Conservation (phyloP, 2,329 filamentous ascomycete genomes). For the Neonectria coccinea region DNA sequence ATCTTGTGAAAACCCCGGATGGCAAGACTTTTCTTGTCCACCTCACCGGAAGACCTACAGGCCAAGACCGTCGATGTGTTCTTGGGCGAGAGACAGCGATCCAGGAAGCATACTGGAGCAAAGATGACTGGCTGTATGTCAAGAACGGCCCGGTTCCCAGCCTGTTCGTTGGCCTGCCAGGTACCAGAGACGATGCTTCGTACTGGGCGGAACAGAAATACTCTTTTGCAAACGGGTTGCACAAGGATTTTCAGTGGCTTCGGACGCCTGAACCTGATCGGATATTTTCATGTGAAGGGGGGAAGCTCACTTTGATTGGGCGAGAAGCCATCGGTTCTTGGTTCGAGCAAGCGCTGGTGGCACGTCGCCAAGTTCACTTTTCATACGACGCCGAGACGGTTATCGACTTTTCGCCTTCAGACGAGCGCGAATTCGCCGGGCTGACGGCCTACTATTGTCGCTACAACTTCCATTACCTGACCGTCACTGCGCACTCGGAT, state of each 20-base stretch:
- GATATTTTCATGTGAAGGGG: slow-evolving; percentile 58
- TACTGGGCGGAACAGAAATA: slow-evolving; percentile 66
- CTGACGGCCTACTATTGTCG: slow-evolving; percentile 72
- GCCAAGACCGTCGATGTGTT: slow-evolving; percentile 64
- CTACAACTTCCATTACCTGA: slow-evolving; percentile 74
- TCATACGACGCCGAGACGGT: slow-evolving; percentile 70
- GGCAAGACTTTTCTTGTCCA: slow-evolving; percentile 67
- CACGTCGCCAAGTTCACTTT: slow-evolving; percentile 68
- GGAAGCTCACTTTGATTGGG: slow-evolving; percentile 60
- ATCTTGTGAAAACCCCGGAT: slow-evolving; percentile 65
- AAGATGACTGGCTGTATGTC: slow-evolving; percentile 72
- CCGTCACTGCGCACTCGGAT: slow-evolving; percentile 67
- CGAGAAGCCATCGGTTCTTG: slow-evolving; percentile 67
- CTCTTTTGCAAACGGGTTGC: slow-evolving; percentile 58
- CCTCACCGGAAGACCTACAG: slow-evolving; percentile 62
- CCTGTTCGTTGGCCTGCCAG: slow-evolving; percentile 64
- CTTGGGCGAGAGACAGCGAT: slow-evolving; percentile 68
- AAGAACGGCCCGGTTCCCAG: slow-evolving; percentile 68
- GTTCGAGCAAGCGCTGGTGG: slow-evolving; percentile 69
- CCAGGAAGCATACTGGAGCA: slow-evolving; percentile 68
- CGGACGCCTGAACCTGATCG: slow-evolving; percentile 66
- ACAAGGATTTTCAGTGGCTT: slow-evolving; percentile 68
- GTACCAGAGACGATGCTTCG: slow-evolving; percentile 56
- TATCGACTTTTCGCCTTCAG: slow-evolving; percentile 64
- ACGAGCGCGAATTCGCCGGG: slow-evolving; percentile 72